Percentiles rank a stretch among this genome's conserved stretches.
Conservation (phyloP, 139 green algal species). For the Coelastrella sp. region DNA sequence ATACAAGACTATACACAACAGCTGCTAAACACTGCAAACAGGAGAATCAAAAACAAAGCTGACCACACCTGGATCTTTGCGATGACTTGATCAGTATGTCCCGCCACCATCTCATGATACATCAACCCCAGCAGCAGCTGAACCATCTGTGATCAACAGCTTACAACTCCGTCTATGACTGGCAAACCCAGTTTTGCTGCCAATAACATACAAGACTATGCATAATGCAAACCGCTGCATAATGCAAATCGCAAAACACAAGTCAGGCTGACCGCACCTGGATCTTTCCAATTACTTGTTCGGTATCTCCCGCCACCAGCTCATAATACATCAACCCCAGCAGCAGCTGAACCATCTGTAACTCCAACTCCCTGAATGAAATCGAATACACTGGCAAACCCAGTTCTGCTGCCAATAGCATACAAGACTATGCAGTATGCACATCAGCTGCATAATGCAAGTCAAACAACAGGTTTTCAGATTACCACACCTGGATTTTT, state of each 20-base stretch:
- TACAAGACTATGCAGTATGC: no score
- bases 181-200: no score
- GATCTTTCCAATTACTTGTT: constrained; percentile 70
- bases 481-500: constrained; percentile 52
- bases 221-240: no score
- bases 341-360: constrained; percentile 46
- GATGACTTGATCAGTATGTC: constrained; percentile 73
- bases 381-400: no score
- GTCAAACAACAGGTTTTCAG: no score
- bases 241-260: no score
- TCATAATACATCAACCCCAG: constrained; percentile 55
- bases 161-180: no score
- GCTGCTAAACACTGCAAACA: background rate
- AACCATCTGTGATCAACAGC: constrained; percentile 2
- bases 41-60: background rate
- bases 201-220: no score
- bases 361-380: no score
- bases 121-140: constrained; percentile 55
- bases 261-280: constrained; percentile 36
- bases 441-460: no score
- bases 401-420: no score
- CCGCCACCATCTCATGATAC: constrained; percentile 59
- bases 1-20: no score
- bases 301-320: constrained; percentile 67
- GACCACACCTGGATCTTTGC: constrained; percentile 58